These are phyloP conservation scores for Auricularia sp. DNA, from an alignment of 768 basidiomycete genomes.

Conservation along the genomic window DNA sequence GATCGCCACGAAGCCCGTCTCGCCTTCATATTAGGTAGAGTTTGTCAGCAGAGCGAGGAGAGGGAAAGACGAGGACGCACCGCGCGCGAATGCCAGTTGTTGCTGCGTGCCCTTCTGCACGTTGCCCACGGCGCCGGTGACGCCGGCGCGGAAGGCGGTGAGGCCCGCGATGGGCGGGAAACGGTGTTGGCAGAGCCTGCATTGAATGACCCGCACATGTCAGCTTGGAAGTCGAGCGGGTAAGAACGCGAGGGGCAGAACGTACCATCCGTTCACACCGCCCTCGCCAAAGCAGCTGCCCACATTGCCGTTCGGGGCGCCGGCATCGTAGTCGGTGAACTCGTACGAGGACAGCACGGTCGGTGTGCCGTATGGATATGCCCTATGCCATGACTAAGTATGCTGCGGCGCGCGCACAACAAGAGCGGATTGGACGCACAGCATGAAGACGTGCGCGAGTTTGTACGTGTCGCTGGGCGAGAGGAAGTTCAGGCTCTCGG, in stretches of 20 bases:
- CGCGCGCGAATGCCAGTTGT: constrained; percentile 60
- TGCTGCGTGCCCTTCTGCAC: constrained; percentile 18
- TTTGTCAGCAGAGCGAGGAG: not conserved
- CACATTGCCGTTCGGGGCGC: constrained; percentile 49
- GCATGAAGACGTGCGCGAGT: constrained; percentile 50
- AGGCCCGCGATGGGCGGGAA: constrained; percentile 13
- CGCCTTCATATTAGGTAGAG: constrained; percentile 25
- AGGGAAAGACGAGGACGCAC: constrained; percentile 20
- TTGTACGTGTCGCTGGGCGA: constrained; percentile 56
- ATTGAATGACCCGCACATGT: constrained; percentile 2
- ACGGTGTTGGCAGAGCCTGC: constrained; percentile 15
- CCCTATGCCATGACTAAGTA: constrained; percentile 15
- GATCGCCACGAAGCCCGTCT: constrained; percentile 53
- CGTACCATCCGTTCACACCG: constrained; percentile 35
- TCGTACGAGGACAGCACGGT: constrained; percentile 51
- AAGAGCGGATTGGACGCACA: constrained; percentile 18
- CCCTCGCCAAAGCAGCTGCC: not conserved
- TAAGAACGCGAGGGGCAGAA: constrained; percentile 39
- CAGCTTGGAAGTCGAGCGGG: constrained; percentile 23
- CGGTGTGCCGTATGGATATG: constrained; percentile 58
- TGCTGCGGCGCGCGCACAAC: not conserved
- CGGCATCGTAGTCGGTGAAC: constrained; percentile 32
- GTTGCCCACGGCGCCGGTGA: not conserved
- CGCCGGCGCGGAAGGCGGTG: constrained; percentile 11
- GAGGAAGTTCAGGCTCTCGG: constrained; percentile 43